Conservation (phyloP, 768 basidiomycete species). For the Exsudoporus frostii region DNA sequence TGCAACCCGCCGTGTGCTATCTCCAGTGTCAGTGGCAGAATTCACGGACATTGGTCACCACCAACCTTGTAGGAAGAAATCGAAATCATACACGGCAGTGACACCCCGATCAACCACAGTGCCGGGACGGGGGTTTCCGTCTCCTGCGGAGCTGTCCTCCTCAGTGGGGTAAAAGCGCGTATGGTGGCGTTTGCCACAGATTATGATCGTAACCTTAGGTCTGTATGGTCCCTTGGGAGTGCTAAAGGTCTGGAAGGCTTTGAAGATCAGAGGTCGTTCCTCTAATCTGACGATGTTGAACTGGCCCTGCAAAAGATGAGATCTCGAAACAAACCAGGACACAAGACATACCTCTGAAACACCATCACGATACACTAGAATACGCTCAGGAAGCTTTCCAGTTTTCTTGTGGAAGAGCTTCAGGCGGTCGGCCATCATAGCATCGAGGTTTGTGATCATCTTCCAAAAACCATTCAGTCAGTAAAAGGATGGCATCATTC, state of each 20-base stretch:
- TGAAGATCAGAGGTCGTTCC: slow-evolving; percentile 42
- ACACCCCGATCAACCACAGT: slow-evolving; percentile 55
- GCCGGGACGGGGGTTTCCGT: slow-evolving; percentile 51
- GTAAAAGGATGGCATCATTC: background rate
- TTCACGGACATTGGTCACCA: background rate
- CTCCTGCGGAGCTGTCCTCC: slow-evolving; percentile 36
- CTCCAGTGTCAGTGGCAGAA: background rate
- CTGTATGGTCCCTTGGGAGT: slow-evolving; percentile 36
- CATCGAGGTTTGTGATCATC: slow-evolving; percentile 48
- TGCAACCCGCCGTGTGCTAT: slow-evolving; percentile 45
- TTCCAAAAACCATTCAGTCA: slow-evolving; percentile 8
- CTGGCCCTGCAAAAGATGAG: slow-evolving; percentile 40
- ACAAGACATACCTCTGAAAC: slow-evolving; percentile 62
- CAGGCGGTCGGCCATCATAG: slow-evolving; percentile 50
- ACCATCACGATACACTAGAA: slow-evolving; percentile 67
- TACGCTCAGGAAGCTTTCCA: slow-evolving; percentile 39
- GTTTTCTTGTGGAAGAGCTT: slow-evolving; percentile 36
- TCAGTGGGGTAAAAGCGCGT: slow-evolving; percentile 56
- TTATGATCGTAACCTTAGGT: slow-evolving; percentile 49
- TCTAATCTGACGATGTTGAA: slow-evolving; percentile 43
- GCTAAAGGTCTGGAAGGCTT: slow-evolving; percentile 41
- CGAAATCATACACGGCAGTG: slow-evolving; percentile 51
- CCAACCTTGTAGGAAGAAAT: slow-evolving; percentile 53
- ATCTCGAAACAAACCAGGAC: background rate
- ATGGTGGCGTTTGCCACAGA: slow-evolving; percentile 59